These are phyloP conservation scores for Leccinum ochraceum DNA, from an alignment of 768 basidiomycete species.

Conservation along the genomic window DNA sequence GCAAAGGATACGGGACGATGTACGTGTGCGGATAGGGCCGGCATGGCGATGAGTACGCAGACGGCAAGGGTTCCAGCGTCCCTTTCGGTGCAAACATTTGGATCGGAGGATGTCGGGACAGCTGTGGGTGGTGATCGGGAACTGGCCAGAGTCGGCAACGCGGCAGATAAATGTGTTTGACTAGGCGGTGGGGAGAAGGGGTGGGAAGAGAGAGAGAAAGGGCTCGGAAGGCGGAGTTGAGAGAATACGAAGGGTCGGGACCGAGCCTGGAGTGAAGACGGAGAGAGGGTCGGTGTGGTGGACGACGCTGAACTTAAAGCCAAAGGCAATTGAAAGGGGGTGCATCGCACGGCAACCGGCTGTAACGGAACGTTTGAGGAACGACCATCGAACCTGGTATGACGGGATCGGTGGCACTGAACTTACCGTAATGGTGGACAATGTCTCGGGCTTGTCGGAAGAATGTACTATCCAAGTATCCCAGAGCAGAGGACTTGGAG, in stretches of 20 bases:
- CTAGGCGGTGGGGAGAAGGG: neutral
- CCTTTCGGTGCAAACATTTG: neutral
- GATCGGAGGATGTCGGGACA: neutral
- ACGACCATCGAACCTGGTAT: neutral
- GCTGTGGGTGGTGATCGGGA: neutral
- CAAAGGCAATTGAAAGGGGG: slow-evolving; percentile 2
- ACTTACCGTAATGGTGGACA: slow-evolving; percentile 21
- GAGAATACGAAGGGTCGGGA: slow-evolving; percentile 8
- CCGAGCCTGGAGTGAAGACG: neutral
- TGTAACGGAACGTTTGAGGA: slow-evolving; percentile 4
- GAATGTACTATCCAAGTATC: slow-evolving; percentile 15
- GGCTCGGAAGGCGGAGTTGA: slow-evolving; percentile 10
- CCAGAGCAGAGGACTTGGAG: slow-evolving; percentile 19
- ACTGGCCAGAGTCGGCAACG: neutral
- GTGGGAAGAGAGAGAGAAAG: neutral
- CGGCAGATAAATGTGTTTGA: neutral
- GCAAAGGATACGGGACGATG: neutral
- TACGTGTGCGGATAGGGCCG: slow-evolving; percentile 11
- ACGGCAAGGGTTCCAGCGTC: slow-evolving; percentile 9
- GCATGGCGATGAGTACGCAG: slow-evolving; percentile 27
- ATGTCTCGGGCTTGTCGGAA: neutral
- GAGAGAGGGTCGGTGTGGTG: neutral
- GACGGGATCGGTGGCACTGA: neutral
- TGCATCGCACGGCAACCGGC: slow-evolving; percentile 20
- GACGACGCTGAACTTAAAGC: neutral